A percentile compares a stretch with the other conserved stretches of the same genome.
phyloP scores from a whole-genome alignment of 2,329 filamentous ascomycete species.

The Colletotrichum sp. region DNA sequence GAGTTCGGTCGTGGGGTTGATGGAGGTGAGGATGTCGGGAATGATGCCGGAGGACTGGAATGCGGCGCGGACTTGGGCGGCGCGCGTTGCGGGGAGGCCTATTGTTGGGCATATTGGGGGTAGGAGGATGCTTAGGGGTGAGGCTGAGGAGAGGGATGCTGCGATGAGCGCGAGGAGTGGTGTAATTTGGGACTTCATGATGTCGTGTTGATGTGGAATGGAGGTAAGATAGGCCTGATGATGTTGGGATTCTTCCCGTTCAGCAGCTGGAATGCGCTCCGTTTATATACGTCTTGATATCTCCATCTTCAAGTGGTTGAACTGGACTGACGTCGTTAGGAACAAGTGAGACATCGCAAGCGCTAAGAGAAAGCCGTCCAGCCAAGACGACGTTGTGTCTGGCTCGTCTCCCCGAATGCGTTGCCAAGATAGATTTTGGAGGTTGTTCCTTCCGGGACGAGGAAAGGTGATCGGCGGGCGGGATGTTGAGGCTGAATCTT shows the following conservation, averaged over 20 bases:
- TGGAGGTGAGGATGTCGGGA: not conserved
- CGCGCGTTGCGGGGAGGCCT: not conserved
- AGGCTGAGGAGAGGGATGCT: not conserved
- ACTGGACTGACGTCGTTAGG: not conserved
- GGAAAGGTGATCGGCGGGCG: not conserved
- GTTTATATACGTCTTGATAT: too few species aligned
- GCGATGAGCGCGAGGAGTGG: not conserved
- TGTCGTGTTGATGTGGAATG: too few species aligned
- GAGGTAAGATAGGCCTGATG: too few species aligned
- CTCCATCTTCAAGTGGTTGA: too few species aligned
- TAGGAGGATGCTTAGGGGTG: not conserved
- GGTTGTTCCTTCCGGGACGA: not conserved
- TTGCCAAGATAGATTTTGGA: not conserved
- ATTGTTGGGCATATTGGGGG: not conserved
- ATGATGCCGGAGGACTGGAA: not conserved
- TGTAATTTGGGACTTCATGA: not conserved
- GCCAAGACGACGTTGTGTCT: not conserved
- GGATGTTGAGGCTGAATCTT: not conserved
- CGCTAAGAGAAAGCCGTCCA: not conserved
- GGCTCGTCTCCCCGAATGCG: not conserved
- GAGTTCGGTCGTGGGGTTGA: not conserved
- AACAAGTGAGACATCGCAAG: accelerated
- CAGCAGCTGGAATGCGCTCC: too few species aligned
- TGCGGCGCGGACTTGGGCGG: not conserved
- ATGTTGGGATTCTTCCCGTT: too few species aligned